These are phyloP conservation scores for Papiliotrema terrestris DNA, from an alignment of 1,284 basidiomycete species.

Conservation along the genomic window DNA sequence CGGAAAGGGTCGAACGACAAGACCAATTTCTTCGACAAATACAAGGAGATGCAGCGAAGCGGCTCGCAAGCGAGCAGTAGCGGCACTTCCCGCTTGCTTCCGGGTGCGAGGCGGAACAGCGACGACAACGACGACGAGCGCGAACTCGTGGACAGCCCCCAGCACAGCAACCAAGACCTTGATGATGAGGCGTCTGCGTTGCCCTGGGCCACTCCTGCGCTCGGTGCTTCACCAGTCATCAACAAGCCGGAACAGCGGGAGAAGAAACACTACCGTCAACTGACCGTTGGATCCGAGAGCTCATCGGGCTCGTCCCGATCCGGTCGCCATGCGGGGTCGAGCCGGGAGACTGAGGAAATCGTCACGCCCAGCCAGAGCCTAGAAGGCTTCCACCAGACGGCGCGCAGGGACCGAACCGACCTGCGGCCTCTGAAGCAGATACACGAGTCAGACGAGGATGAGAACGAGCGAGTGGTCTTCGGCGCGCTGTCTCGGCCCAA, in stretches of 20 bases:
- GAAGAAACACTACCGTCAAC: conserved; percentile 23
- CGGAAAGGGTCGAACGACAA: conserved; percentile 12
- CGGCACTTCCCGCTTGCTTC: background rate
- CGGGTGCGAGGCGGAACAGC: conserved; percentile 6
- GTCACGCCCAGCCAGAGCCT: conserved; percentile 46
- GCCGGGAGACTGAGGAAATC: conserved; percentile 36
- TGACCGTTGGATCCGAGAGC: conserved; percentile 25
- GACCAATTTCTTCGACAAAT: conserved; percentile 53
- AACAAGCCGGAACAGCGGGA: background rate
- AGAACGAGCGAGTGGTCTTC: conserved; percentile 32
- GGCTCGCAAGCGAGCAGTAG: conserved; percentile 4
- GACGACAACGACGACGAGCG: background rate
- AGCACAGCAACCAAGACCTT: conserved; percentile 13
- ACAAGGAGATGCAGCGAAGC: conserved; percentile 44
- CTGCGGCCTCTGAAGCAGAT: conserved; percentile 32
- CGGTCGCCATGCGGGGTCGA: conserved; percentile 18
- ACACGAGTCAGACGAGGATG: conserved; percentile 39
- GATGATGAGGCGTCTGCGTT: conserved; percentile 30
- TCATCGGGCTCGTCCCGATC: conserved; percentile 32
- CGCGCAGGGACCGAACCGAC: conserved; percentile 8
- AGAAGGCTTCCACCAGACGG: conserved; percentile 31
- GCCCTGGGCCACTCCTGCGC: conserved; percentile 35
- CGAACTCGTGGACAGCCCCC: conserved; percentile 16
- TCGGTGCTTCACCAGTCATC: conserved; percentile 17
- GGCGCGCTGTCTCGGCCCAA: conserved; percentile 5